Evolutionary conservation across 768 basidiomycete genomes (phyloP), one percentile per base, ranked within the genome.

Genomic region (Punctularia strigosozonata): DNA sequence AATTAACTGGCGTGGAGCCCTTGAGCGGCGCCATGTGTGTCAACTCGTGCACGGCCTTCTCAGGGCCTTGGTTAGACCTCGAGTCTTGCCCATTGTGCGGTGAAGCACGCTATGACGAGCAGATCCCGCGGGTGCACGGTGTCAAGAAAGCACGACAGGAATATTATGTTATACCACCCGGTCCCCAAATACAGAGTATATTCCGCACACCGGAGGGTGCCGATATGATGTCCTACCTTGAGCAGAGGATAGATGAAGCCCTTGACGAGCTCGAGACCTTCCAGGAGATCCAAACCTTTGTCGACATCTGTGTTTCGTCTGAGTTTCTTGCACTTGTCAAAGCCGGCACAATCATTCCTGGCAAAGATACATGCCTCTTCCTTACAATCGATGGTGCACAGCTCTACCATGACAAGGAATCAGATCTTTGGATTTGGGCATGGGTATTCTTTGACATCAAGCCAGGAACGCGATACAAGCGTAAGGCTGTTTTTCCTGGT

Each of bases 331-430:
- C 35, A 5, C 37, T 42, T 0, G 35, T 48, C 0, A 2, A 36
- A 0, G 38, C 42, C 14, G 39, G 31, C 8, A 10, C 43, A 2
- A 49, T 53, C 8, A 39, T 37, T 10, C 8, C 3, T 4, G 30
- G 37, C 4, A n/a, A n/a, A n/a, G 58, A 66, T 25, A 53, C 55
- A 2, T 32, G 60, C 8, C 44, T 66, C 3, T 50, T 62, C 39
- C 37, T 57, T 0, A 64, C 61, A 0, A 41, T 64, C 10, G 57
- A 68, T 37, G 61, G 65, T 1, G 55, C 59, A 0, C 66, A 68
- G 38, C 54, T 68, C 4, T 64, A 63, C 38, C 31, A 39, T 12
- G 46, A 48, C 45, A 65, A 64, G 43, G 33, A n/a, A 3, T 53
- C 62, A 5, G 47, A 50, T 23, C 46, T 43, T 14, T 58, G 57